Percentiles rank a stretch among this genome's conserved stretches.
Conservation (phyloP, 169 alveolate genomes). For the Cyclospora cayetanensis region DNA sequence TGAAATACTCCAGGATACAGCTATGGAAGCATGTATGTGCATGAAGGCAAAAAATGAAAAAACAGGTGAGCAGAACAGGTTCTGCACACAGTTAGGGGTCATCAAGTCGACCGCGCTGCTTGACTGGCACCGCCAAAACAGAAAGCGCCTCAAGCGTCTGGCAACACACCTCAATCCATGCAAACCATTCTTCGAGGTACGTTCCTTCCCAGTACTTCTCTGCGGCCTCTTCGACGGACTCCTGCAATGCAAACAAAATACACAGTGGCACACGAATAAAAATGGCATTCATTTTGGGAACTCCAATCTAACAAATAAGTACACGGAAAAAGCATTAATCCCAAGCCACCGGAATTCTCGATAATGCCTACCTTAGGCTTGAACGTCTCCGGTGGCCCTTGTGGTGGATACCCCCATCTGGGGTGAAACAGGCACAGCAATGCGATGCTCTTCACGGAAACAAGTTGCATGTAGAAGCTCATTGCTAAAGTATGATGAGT, state of each 20-base stretch:
- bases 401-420: constrained; percentile 70
- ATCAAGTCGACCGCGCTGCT: too few relatives aligned
- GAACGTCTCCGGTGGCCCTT: constrained; percentile 64
- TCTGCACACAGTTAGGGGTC: too few relatives aligned
- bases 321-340: too few relatives aligned
- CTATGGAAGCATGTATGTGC: too few relatives aligned
- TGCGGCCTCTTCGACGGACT: constrained; percentile 37
- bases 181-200: constrained; percentile 60
- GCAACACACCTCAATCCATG: constrained; percentile 52
- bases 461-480: too few relatives aligned
- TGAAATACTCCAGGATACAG: not conserved
- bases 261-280: too few relatives aligned
- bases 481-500: too few relatives aligned
- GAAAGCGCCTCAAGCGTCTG: not conserved
- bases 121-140: too few relatives aligned
- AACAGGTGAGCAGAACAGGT: not conserved
- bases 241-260: not conserved
- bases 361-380: not conserved
- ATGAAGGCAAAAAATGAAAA: not conserved
- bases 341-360: too few relatives aligned
- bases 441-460: too few relatives aligned
- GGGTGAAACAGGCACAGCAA: not conserved
- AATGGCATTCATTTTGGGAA: too few relatives aligned
- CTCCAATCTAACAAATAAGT: too few relatives aligned
- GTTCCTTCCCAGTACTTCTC: constrained; percentile 68